Evolutionary conservation across 176 grass and related monocot genomes (phyloP).

Genomic region (Otatea glauca): DNA sequence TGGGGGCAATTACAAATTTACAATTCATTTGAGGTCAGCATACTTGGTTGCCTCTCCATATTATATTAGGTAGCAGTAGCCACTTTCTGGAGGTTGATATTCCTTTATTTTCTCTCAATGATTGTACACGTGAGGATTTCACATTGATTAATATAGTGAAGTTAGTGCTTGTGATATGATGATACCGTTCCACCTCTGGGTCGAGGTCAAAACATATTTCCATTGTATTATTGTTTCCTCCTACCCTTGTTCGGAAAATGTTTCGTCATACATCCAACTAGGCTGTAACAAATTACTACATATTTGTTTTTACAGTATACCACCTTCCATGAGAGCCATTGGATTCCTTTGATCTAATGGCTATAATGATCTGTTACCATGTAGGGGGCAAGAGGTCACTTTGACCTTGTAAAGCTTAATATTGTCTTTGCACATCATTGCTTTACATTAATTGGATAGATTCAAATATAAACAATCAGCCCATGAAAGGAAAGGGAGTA

Average conservation of each 20-base stretch:
- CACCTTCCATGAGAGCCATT: too few species aligned
- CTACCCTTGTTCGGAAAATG: background rate
- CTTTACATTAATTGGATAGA: too few species aligned
- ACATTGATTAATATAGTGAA: background rate
- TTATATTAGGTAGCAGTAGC: background rate
- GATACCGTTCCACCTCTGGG: background rate
- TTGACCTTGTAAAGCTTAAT: too few species aligned
- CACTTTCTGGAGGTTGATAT: slow-evolving; percentile 18
- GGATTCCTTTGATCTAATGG: too few species aligned
- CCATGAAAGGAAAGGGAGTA: too few species aligned
- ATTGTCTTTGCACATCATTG: too few species aligned
- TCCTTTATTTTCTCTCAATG: background rate
- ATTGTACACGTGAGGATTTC: background rate
- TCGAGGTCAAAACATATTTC: background rate
- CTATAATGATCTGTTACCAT: too few species aligned
- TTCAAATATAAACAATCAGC: too few species aligned
- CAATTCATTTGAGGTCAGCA: slow-evolving; percentile 31
- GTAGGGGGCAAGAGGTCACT: too few species aligned
- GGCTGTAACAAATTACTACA: background rate
- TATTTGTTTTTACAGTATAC: too few species aligned
- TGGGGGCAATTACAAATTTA: background rate
- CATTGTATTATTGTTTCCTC: background rate
- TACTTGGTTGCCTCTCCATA: slow-evolving; percentile 17
- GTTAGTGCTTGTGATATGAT: background rate
- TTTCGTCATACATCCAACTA: background rate